Evolutionary conservation across 345 rosid species (phyloP).

Genomic region (Balakata baccata): DNA sequence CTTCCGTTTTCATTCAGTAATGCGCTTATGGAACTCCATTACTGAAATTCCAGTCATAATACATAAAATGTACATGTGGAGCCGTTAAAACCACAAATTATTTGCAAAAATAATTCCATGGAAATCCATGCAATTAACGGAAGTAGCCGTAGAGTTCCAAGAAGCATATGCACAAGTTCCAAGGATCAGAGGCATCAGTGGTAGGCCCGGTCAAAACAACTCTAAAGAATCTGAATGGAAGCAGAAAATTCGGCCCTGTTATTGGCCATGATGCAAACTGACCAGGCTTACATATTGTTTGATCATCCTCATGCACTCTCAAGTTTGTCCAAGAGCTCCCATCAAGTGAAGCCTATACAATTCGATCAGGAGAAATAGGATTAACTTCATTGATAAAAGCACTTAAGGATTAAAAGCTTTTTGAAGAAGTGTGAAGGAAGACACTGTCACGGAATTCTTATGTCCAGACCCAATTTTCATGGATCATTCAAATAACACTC

Average conservation of each 20-base stretch:
- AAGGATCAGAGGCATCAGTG: conserved; percentile 58
- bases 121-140: conserved; percentile 27
- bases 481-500: too few species aligned
- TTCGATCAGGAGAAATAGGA: neutral
- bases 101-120: neutral
- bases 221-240: conserved; percentile 75
- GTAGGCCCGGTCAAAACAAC: conserved; percentile 68
- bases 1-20: neutral
- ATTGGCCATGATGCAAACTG: conserved; percentile 88
- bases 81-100: neutral
- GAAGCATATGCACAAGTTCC: conserved; percentile 87
- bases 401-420: too few species aligned
- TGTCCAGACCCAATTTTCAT: too few species aligned
- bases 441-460: too few species aligned
- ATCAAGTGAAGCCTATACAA: conserved; percentile 69
- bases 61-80: neutral
- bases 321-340: conserved; percentile 71
- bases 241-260: conserved; percentile 64
- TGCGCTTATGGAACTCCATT: neutral
- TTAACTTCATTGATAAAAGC: neutral
- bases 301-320: conserved; percentile 74
- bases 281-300: conserved; percentile 68
- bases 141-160: conserved; percentile 87
- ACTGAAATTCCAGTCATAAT: too few species aligned
- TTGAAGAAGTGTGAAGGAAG: neutral